A percentile compares a stretch with the other conserved stretches of the same genome.
Conservation (phyloP, 495 filamentous ascomycete genomes). For the Glarea lozoyensis region DNA sequence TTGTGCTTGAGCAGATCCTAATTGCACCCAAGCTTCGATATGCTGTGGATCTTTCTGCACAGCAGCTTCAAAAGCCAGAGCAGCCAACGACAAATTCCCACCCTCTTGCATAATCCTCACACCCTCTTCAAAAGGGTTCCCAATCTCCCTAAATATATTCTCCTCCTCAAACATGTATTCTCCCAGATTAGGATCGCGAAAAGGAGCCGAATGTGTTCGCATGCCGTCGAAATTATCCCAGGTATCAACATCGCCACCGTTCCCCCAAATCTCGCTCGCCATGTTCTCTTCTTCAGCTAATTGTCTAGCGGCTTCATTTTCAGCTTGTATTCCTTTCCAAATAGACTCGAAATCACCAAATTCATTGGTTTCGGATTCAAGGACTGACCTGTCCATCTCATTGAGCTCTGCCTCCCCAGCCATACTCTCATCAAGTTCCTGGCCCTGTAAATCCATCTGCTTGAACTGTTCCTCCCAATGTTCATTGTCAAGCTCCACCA, state of each 20-base stretch:
- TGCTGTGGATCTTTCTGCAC: conserved; percentile 83
- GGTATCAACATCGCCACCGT: conserved; percentile 59
- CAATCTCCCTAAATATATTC: conserved; percentile 70
- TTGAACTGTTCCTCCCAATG: conserved; percentile 96
- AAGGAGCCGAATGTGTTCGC: conserved; percentile 45
- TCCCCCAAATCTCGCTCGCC: conserved; percentile 41
- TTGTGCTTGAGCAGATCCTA: conserved; percentile 88
- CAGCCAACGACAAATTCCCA: conserved; percentile 88
- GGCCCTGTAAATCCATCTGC: conserved; percentile 68
- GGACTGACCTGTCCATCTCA: conserved; percentile 79
- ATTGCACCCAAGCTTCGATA: conserved; percentile 83
- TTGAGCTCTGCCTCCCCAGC: conserved; percentile 87
- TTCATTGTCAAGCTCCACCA: conserved; percentile 87
- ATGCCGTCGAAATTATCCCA: conserved; percentile 63
- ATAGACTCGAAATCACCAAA: conserved; percentile 84
- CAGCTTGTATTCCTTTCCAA: conserved; percentile 80
- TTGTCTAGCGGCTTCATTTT: conserved; percentile 62
- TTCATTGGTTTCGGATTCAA: conserved; percentile 44
- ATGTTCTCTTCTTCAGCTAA: conserved; percentile 55
- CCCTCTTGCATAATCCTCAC: conserved; percentile 83
- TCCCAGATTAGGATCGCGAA: conserved; percentile 65
- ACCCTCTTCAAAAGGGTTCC: conserved; percentile 83
- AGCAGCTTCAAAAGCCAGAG: conserved; percentile 94
- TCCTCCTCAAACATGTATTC: conserved; percentile 93
- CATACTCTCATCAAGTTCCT: conserved; percentile 35